phyloP scores from a whole-genome alignment of 2,329 filamentous ascomycete genomes.

The Aureobasidium sp. region DNA sequence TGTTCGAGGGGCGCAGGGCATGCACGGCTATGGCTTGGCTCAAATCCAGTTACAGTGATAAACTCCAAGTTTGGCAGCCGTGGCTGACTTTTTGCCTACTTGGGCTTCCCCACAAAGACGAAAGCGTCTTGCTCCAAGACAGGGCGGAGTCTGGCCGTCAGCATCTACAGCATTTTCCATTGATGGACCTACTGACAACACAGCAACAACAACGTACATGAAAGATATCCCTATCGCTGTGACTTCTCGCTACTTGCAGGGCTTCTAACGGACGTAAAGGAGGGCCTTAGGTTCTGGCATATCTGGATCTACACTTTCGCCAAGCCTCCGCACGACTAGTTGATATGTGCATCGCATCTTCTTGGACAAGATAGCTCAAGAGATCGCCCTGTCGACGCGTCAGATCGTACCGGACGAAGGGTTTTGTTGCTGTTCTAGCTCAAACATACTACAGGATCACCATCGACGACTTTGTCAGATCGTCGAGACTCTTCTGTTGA shows the following conservation, averaged over 20 bases:
- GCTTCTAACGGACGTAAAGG: not conserved
- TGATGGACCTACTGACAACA: not conserved
- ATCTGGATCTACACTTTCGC: not conserved
- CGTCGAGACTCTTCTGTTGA: not conserved
- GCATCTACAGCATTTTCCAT: not conserved
- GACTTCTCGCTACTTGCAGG: not conserved
- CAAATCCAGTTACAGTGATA: not conserved
- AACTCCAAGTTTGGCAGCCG: not conserved
- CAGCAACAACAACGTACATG: not conserved
- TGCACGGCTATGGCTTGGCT: slow-evolving; percentile 4
- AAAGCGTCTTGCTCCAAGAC: slow-evolving; percentile 1
- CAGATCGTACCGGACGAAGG: not conserved
- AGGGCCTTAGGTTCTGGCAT: not conserved
- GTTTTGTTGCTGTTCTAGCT: not conserved
- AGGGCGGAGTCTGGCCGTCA: slow-evolving; percentile 1
- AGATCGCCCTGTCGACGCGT: not conserved
- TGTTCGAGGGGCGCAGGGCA: not conserved
- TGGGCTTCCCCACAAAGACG: not conserved
- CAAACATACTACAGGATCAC: not conserved
- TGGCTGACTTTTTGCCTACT: slow-evolving; percentile 9
- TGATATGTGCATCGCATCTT: not conserved
- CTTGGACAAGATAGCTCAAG: not conserved
- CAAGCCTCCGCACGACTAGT: not conserved
- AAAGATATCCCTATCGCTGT: not conserved
- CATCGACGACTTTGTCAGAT: not conserved